These are phyloP conservation scores for Trypanosoma rangeli DNA, from an alignment of 208 protist species.

Conservation along the genomic window DNA sequence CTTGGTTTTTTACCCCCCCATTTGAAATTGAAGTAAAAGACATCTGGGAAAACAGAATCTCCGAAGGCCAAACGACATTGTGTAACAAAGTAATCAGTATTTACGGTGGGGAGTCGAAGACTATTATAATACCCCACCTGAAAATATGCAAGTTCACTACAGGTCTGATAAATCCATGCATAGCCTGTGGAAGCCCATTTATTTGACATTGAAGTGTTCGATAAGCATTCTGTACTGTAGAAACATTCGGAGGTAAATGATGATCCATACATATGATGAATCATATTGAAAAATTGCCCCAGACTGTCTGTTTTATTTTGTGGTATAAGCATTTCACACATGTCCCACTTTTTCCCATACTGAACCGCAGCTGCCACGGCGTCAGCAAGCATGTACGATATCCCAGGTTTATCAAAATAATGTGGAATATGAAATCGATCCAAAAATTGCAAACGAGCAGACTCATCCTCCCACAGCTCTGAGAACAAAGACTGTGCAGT, in stretches of 20 bases:
- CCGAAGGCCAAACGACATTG: constrained; percentile 44
- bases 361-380: constrained; percentile 41
- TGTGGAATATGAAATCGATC: constrained; percentile 24
- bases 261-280: constrained; percentile 29
- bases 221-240: constrained; percentile 42
- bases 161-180: constrained; percentile 44
- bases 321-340: constrained; percentile 28
- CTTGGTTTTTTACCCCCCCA: constrained; percentile 35
- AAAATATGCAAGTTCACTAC: constrained; percentile 43
- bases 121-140: constrained; percentile 37
- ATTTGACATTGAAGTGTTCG: constrained; percentile 28
- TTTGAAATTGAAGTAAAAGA: constrained; percentile 37
- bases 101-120: constrained; percentile 29
- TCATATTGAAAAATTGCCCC: constrained; percentile 16
- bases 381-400: constrained; percentile 42
- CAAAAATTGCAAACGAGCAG: constrained; percentile 14
- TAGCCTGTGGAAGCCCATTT: constrained; percentile 32
- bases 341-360: constrained; percentile 37
- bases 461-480: constrained; percentile 24
- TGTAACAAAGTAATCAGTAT: constrained; percentile 33
- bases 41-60: constrained; percentile 32
- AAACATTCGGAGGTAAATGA: constrained; percentile 35
- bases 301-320: constrained; percentile 19
- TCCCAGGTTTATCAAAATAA: constrained; percentile 34
- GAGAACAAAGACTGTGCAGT: constrained; percentile 22